Evolutionary conservation across 176 grass and related monocot species (phyloP), one percentile per base, ranked within the genome.

Genomic region (Metroxylon sagu): DNA sequence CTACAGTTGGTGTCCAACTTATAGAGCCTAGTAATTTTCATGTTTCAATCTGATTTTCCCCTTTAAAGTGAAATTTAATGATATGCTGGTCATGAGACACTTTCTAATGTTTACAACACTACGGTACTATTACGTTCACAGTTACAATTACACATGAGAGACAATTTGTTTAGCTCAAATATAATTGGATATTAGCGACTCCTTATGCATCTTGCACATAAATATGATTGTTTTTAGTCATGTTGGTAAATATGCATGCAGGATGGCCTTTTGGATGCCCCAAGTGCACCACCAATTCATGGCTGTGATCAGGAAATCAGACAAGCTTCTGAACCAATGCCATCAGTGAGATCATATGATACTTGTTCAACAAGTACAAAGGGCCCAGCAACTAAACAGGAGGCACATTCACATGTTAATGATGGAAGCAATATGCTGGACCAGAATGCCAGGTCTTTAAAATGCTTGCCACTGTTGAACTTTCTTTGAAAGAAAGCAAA

Each of bases 271-370:
- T 71, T 87, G 74, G 84, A 81, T 82, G 67, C 62, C 4, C 93
- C 93, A 19, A 98, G 93, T 79, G 93, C 93, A 29, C 93, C 93
- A 14, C 93, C 93, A 57, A 89, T 98, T 76, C 60, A 98, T 68
- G 73, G 73, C 63, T 85, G 79, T 77, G 82, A 85, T 63, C 69
- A 86, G 69, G 93, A 79, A 60, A 74, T 82, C 62, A 62, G 21
- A 23, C 65, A 78, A 26, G 69, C 59, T 77, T 59, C 82, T 76
- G 72, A 78, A 14, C 27, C 69, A 51, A 76, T 53, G 18, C 5
- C 49, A 6, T 5, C 50, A 14, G 53, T 59, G 25, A 63, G 55
- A 69, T 69, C 74, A 71, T 48, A 6, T 29, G 18, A 51, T 71
- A 57, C 69, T 49, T 54, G 68, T 57, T 48, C 16, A 49, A 76